A percentile compares a stretch with the other conserved stretches of the same genome.
phyloP scores from a whole-genome alignment of 1,284 basidiomycete genomes.

The Sutorius eximius region DNA sequence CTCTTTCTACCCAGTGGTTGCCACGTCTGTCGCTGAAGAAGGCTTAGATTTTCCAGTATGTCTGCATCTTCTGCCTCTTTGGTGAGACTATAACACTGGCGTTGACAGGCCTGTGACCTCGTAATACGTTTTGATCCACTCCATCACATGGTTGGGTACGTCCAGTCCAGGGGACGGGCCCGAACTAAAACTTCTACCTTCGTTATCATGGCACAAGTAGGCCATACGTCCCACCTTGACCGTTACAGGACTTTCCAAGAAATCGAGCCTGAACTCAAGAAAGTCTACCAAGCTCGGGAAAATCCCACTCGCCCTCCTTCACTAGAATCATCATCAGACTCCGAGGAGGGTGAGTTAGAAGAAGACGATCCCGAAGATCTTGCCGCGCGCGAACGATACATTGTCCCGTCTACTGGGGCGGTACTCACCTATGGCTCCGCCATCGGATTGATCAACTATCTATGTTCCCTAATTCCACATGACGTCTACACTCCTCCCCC shows the following conservation, averaged over 20 bases:
- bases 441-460: conserved; percentile 64
- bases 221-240: conserved; percentile 51
- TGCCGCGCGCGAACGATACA: conserved; percentile 65
- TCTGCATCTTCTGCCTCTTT: background rate
- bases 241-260: conserved; percentile 59
- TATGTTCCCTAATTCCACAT: conserved; percentile 73
- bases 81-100: conserved; percentile 1
- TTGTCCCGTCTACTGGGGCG: conserved; percentile 69
- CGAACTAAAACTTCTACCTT: conserved; percentile 74
- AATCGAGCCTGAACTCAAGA: conserved; percentile 63
- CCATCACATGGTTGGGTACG: conserved; percentile 77
- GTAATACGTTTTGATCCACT: conserved; percentile 79
- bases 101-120: conserved; percentile 70
- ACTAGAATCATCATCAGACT: conserved; percentile 32
- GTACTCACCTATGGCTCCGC: conserved; percentile 75
- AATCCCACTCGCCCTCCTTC: conserved; percentile 31
- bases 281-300: conserved; percentile 57
- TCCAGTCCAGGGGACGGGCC: conserved; percentile 83
- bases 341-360: conserved; percentile 36
- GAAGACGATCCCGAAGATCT: conserved; percentile 56
- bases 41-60: conserved; percentile 81
- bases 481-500: conserved; percentile 65
- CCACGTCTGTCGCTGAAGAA: conserved; percentile 86
- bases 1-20: conserved; percentile 54
- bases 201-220: conserved; percentile 72